Evolutionary conservation across 2,329 filamentous ascomycete genomes (phyloP).

Genomic region (Microdochium trichocladiopsis): DNA sequence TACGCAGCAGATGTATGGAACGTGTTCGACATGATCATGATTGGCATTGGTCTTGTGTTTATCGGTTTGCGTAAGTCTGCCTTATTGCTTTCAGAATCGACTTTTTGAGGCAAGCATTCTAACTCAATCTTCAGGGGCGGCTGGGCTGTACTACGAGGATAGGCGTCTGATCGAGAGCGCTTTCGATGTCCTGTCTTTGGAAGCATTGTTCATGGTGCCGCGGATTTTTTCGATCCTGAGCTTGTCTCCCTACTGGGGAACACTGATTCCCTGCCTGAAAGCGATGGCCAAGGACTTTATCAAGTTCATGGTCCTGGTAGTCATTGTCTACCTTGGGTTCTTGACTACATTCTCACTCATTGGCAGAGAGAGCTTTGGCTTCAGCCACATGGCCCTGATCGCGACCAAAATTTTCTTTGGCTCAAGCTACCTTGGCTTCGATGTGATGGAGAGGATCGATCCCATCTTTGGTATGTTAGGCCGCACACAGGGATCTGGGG

Average conservation of each 20-base stretch:
- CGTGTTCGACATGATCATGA: constrained; percentile 66
- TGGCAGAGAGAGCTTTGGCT: constrained; percentile 60
- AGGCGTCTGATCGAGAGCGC: constrained; percentile 63
- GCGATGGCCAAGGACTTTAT: constrained; percentile 89
- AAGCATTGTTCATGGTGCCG: constrained; percentile 85
- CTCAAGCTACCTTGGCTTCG: constrained; percentile 67
- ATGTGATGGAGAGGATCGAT: constrained; percentile 55
- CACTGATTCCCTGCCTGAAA: constrained; percentile 80
- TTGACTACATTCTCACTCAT: constrained; percentile 78
- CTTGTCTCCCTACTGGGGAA: constrained; percentile 85
- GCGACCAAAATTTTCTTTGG: constrained; percentile 78
- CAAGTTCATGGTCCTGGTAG: constrained; percentile 68
- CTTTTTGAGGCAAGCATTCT: constrained; percentile 3
- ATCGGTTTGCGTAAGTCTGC: constrained; percentile 59
- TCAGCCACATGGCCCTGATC: constrained; percentile 66
- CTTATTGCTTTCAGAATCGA: neutral
- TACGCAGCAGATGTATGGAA: constrained; percentile 83
- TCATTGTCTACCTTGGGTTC: constrained; percentile 82
- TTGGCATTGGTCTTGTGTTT: constrained; percentile 65
- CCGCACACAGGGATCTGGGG: neutral
- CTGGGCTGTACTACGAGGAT: constrained; percentile 58
- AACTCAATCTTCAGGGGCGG: constrained; percentile 40
- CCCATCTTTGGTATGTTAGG: constrained; percentile 36
- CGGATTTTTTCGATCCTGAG: constrained; percentile 82
- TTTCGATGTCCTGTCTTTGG: constrained; percentile 84